Percentiles rank a stretch among this genome's conserved stretches.
Evolutionary conservation across 2,329 filamentous ascomycete species (phyloP).

Genomic region (Decorospora gaudefroyi): DNA sequence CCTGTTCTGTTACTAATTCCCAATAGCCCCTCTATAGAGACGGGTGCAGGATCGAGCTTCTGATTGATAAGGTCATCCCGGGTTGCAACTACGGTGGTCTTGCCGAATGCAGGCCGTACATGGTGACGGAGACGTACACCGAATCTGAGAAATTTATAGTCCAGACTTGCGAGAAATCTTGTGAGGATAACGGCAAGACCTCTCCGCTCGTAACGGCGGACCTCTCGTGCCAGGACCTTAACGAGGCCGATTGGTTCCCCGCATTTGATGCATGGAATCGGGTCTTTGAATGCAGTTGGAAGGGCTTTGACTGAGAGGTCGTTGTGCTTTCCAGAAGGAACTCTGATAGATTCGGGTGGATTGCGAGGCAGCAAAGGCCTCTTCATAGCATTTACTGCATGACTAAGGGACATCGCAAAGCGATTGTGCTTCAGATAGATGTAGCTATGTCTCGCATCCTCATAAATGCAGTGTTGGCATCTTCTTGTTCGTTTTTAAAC

Average conservation of each 20-base stretch:
- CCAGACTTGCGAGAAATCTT: constrained; percentile 4
- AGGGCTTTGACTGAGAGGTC: constrained; percentile 7
- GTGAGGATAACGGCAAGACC: neutral
- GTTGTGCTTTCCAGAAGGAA: no score
- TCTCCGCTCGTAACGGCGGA: neutral
- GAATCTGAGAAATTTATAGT: constrained; percentile 10
- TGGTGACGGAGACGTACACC: constrained; percentile 14
- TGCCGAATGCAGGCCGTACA: constrained; percentile 8
- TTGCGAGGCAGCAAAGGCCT: no score
- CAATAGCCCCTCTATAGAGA: neutral
- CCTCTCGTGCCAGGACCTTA: constrained; percentile 18
- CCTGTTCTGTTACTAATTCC: neutral
- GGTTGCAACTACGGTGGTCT: constrained; percentile 1
- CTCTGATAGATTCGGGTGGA: no score
- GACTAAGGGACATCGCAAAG: no score
- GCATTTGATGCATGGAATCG: constrained; percentile 9
- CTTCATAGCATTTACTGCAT: no score
- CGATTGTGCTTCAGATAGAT: no score
- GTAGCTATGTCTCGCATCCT: no score
- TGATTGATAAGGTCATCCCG: constrained; percentile 10
- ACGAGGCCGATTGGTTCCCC: constrained; percentile 7
- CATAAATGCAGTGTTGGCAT: no score
- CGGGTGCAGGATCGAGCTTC: constrained; percentile 9
- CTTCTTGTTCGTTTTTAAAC: no score
- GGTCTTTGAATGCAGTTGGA: constrained; percentile 9